Base-by-base conservation (phyloP, 2,329 filamentous ascomycete genomes). In the Colletotrichum costaricense region DNA sequence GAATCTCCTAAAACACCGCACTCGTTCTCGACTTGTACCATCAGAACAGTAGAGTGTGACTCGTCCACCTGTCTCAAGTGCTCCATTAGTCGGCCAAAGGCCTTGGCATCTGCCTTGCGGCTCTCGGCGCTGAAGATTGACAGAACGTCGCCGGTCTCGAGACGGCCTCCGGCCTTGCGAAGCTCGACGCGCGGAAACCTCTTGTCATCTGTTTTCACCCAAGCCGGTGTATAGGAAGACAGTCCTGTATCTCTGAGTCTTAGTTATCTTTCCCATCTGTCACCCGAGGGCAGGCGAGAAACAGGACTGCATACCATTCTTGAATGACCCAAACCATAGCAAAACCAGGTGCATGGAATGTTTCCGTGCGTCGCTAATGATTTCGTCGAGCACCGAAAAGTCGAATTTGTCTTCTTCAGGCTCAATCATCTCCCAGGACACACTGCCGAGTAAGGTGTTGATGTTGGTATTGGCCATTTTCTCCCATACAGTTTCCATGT, bases 11-110 rank as follows among this genome's bases (percentile, higher is more conserved):
- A 78, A 0, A 89, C 68, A 0, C 88, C 87, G 0, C 82, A 82
- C 78, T 89, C 87, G 42, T 89, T 89, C 77, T 90, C 85, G 9
- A 89, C 87, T 73, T 89, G 88, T 0, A 89, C 83, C 88, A 89
- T 89, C 1, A 89, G 74, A 0, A 89, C 87, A 0, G 86, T 89
- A 1, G 80, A 82, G 46, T 88, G 81, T 7, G 81, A 76, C 2
- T 78, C 79, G 55, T 89, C 87, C 3, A 89, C 75, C 4, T 85
- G 79, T 19, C 83, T 82, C 0, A 83, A 56, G 54, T 83, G 78
- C 0, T 58, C 68, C 74, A 82, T 78, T 4, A 83, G 72, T 7
- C 75, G 76, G 0, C 76, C 72, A 49, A 55, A 55, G 2, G 22
- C 52, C 24, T 24, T 55, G 11, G 52, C 52, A 4, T 55, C 52